A percentile compares a stretch with the other conserved stretches of the same genome.
Conservation (phyloP, 805 yeast genomes). For the Lipomyces chichibuensis region DNA sequence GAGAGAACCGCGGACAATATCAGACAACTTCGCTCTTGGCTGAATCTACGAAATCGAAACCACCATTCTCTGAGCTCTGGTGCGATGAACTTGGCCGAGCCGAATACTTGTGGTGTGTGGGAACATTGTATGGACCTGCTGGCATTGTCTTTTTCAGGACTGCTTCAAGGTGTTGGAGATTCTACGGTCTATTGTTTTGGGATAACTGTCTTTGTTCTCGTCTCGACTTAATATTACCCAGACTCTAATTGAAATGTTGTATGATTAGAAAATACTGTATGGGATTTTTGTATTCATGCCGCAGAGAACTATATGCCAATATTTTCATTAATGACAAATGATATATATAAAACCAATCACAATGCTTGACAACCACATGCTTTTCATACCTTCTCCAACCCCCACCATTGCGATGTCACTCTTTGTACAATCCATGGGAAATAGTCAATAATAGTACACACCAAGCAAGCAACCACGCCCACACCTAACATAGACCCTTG, state of each 20-base stretch:
- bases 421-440: not conserved
- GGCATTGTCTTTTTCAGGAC: not conserved
- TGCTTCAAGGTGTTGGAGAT: not conserved
- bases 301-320: not conserved
- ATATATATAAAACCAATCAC: not conserved
- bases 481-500: not conserved
- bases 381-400: not conserved
- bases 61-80: not conserved
- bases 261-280: not conserved
- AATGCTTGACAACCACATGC: not conserved
- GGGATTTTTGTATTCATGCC: not conserved
- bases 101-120: constrained; percentile 3
- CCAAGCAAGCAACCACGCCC: not conserved
- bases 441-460: not conserved
- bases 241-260: not conserved
- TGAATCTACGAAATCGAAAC: constrained; percentile 4
- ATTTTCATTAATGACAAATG: not conserved
- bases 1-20: not conserved
- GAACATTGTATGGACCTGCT: not conserved
- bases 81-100: constrained; percentile 1
- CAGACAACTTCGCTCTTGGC: constrained; percentile 4
- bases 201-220: not conserved
- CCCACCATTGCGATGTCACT: not conserved
- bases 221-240: not conserved
- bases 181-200: not conserved